phyloP scores from a whole-genome alignment of 1,284 basidiomycete species.

The Sporisorium sorghi region DNA sequence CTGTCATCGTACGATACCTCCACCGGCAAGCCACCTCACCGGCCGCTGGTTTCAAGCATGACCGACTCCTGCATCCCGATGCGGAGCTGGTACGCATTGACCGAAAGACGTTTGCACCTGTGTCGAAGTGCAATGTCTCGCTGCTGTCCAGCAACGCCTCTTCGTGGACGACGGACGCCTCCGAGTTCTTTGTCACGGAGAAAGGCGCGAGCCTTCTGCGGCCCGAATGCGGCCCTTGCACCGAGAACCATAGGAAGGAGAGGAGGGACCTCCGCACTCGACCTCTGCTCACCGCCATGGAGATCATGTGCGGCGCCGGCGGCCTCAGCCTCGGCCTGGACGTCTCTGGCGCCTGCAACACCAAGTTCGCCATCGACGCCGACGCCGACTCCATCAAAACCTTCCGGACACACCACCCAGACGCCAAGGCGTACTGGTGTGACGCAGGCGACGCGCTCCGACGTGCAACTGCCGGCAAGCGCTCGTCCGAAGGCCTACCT shows the following conservation, averaged over 20 bases:
- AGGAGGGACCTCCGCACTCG: background rate
- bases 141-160: background rate
- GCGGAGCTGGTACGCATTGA: background rate
- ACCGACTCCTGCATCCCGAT: slow-evolving; percentile 21
- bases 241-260: background rate
- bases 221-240: slow-evolving; percentile 10
- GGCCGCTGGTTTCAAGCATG: slow-evolving; percentile 20
- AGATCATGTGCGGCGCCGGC: slow-evolving; percentile 45
- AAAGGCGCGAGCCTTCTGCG: slow-evolving; percentile 5
- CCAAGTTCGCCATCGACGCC: slow-evolving; percentile 28
- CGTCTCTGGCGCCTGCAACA: slow-evolving; percentile 39
- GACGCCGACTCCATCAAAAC: slow-evolving; percentile 23
- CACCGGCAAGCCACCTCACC: slow-evolving; percentile 11
- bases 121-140: slow-evolving; percentile 21
- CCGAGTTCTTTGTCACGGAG: slow-evolving; percentile 14
- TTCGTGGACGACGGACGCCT: slow-evolving; percentile 4
- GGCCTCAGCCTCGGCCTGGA: slow-evolving; percentile 41
- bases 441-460: slow-evolving; percentile 32
- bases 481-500: background rate
- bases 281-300: slow-evolving; percentile 12
- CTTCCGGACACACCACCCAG: slow-evolving; percentile 30
- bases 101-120: background rate
- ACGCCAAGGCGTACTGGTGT: slow-evolving; percentile 4
- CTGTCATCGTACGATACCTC: slow-evolving; percentile 8
- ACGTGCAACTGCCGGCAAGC: slow-evolving; percentile 5